Evolutionary conservation across 768 basidiomycete species (phyloP), one percentile per base, ranked within the genome.

Genomic region (Calocybe gangraenosa): DNA sequence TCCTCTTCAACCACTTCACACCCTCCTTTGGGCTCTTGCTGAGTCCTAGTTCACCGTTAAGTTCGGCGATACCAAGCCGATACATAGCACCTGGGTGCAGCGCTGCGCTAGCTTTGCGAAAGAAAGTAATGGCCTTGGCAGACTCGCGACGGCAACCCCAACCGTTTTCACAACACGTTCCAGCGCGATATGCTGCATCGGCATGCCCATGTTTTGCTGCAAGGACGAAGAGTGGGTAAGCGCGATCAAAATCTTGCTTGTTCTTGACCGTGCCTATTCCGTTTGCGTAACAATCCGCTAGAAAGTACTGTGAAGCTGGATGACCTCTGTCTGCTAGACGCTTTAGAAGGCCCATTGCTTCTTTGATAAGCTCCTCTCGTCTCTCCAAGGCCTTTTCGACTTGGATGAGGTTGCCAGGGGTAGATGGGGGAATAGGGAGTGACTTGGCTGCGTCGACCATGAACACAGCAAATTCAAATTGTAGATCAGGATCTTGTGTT

Each of bases 381-480:
- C 89, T 89, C 59, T 85, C 84, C 17, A 81, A 61, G 1, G 87
- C 86, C 58, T 81, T 81, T 63, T 92, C 90, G 46, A 91, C 84
- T 33, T 87, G 80, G 61, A 91, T 74, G 37, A 88, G 75, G 56
- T 91, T 89, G 22, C 80, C 84, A 0, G 79, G 74, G 2, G 84
- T 84, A 13, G 69, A 75, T 2, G 68, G 69, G 3, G 90, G 89
- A 46, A 89, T 82, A 33, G 86, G 85, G 62, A 92, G 79, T 2
- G 86, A 82, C 66, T 95, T 96, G 39, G 92, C 89, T 39, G 94
- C 92, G 59, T 97, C 96, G 60, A 99, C 87, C 88, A 97, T 93
- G 75, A 98, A 97, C 7, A 94, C 91, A 32, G 95, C 92, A 55
- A 99, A 97, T 63, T 99, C 96, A 72, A 93, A 98, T 62, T 95